phyloP scores from a whole-genome alignment of 306 rosid genomes.

The Prunus dulcis region DNA sequence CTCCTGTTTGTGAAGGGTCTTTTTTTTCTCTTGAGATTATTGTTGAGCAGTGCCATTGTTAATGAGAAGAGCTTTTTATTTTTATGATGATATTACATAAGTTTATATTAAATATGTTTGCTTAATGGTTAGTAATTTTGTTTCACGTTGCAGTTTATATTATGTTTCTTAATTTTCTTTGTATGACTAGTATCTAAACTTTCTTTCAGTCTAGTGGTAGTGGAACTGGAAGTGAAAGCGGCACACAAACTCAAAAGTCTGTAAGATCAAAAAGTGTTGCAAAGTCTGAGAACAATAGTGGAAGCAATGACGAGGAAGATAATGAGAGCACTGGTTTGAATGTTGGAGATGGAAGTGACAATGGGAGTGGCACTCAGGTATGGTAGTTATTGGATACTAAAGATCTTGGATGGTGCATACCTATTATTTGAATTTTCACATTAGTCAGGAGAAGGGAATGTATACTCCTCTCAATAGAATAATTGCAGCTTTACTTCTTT shows the following conservation, averaged over 20 bases:
- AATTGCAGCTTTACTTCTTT: neutral
- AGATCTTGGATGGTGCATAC: constrained; percentile 14
- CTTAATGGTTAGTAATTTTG: neutral
- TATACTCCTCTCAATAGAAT: neutral
- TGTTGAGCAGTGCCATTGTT: neutral
- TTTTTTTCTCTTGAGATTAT: neutral
- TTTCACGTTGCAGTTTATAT: neutral
- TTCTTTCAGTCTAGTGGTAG: constrained; percentile 83
- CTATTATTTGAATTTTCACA: neutral
- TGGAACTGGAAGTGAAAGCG: constrained; percentile 91
- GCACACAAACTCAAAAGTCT: constrained; percentile 73
- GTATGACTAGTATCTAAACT: constrained; percentile 3
- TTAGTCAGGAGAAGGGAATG: neutral
- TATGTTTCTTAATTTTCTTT: neutral
- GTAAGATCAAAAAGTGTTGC: constrained; percentile 60
- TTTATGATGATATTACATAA: neutral
- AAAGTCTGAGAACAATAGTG: constrained; percentile 53
- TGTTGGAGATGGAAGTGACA: constrained; percentile 66
- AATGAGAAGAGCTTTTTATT: neutral
- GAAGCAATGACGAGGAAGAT: constrained; percentile 74
- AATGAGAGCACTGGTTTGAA: constrained; percentile 59
- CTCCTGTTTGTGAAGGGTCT: neutral
- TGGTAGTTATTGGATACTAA: neutral
- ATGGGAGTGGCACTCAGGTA: constrained; percentile 95
- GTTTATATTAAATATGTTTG: neutral